phyloP scores from a whole-genome alignment of 495 filamentous ascomycete genomes.

The Elasticomyces elasticus region DNA sequence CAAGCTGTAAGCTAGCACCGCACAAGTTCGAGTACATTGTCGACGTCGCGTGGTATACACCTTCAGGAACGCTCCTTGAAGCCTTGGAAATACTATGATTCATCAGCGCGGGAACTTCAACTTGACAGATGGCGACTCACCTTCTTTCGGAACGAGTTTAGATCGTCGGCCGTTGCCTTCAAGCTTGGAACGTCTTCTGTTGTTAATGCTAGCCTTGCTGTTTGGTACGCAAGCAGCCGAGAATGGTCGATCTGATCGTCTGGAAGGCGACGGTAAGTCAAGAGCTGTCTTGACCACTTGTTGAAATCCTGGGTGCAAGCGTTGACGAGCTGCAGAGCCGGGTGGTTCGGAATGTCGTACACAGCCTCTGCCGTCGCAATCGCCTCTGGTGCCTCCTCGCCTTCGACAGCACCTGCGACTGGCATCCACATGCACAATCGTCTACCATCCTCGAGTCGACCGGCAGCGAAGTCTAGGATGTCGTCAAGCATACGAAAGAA shows the following conservation, averaged over 20 bases:
- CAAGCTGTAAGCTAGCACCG: not conserved
- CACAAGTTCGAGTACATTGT: not conserved
- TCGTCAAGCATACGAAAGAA: constrained; percentile 83
- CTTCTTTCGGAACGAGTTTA: constrained; percentile 28
- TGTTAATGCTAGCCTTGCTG: not conserved
- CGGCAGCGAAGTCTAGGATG: constrained; percentile 70
- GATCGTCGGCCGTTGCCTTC: constrained; percentile 22
- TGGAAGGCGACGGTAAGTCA: constrained; percentile 69
- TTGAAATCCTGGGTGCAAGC: constrained; percentile 80
- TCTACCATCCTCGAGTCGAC: constrained; percentile 70
- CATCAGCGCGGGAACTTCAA: not conserved
- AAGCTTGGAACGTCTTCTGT: not conserved
- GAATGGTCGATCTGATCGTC: constrained; percentile 44
- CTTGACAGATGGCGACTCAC: not conserved
- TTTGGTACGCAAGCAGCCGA: constrained; percentile 10
- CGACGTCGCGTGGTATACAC: not conserved
- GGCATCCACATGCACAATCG: constrained; percentile 96
- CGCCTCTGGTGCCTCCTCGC: not conserved
- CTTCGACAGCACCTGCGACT: constrained; percentile 64
- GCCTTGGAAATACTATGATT: constrained; percentile 28
- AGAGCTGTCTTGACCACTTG: constrained; percentile 79
- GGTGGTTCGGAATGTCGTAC: constrained; percentile 67
- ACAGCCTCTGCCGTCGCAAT: constrained; percentile 43
- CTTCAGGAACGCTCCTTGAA: constrained; percentile 21
- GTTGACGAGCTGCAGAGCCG: constrained; percentile 61